Percentiles rank a stretch among this genome's conserved stretches.
These are phyloP conservation scores for Metschnikowia hibisci DNA, from an alignment of 805 yeast species.

Conservation along the genomic window DNA sequence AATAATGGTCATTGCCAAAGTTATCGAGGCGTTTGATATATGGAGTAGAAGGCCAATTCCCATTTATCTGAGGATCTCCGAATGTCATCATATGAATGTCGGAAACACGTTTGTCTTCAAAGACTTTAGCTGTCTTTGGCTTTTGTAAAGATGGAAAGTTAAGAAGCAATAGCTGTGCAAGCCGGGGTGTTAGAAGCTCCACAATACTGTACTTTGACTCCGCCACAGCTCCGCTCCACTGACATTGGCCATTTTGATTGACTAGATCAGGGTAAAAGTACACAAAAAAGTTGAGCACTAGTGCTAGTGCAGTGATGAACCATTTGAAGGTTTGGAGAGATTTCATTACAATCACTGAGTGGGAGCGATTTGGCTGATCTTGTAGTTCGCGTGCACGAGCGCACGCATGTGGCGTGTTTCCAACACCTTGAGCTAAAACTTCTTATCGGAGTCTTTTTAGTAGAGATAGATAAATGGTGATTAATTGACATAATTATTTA, in stretches of 20 bases:
- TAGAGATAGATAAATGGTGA: too few species aligned
- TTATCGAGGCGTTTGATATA: constrained; percentile 75
- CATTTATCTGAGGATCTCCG: constrained; percentile 97
- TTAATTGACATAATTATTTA: too few species aligned
- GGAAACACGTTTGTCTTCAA: constrained; percentile 22
- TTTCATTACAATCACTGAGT: neutral
- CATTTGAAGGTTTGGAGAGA: constrained; percentile 14
- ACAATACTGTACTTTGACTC: constrained; percentile 13
- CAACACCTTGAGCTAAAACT: too few species aligned
- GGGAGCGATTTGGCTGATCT: neutral
- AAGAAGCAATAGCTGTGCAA: constrained; percentile 16
- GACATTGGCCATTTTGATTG: constrained; percentile 45
- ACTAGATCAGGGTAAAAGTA: constrained; percentile 71
- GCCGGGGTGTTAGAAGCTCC: constrained; percentile 12
- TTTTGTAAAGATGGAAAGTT: constrained; percentile 22
- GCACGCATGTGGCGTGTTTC: neutral
- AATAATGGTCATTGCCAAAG: constrained; percentile 82
- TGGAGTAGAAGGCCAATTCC: constrained; percentile 69
- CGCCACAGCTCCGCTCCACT: constrained; percentile 46
- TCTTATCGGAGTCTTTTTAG: too few species aligned
- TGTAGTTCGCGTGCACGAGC: constrained; percentile 1
- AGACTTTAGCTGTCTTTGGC: constrained; percentile 5
- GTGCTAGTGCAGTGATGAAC: constrained; percentile 36
- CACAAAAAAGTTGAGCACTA: constrained; percentile 56
- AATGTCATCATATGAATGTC: constrained; percentile 71